Percentiles rank a stretch among this genome's conserved stretches.
Evolutionary conservation across 2,329 filamentous ascomycete genomes (phyloP).

Genomic region (Metarhizium anisopliae): DNA sequence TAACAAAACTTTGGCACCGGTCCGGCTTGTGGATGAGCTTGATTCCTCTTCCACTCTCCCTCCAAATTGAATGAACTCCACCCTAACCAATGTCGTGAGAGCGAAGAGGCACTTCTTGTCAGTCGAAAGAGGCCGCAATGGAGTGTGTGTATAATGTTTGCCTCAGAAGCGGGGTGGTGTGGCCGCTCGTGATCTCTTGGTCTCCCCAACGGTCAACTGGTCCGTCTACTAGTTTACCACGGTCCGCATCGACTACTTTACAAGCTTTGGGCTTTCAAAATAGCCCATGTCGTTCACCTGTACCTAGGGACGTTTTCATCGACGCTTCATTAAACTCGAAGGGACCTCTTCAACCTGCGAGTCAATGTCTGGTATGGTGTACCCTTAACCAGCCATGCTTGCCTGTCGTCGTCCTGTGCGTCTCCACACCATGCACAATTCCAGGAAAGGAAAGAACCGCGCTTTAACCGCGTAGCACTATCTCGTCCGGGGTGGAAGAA

Average conservation of each 20-base stretch:
- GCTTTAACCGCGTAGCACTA: conserved; percentile 2
- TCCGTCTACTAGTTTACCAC: not conserved
- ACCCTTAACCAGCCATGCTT: not conserved
- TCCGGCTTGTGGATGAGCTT: not conserved
- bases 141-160: not conserved
- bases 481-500: not conserved
- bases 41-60: not conserved
- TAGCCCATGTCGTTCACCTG: not conserved
- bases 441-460: not conserved
- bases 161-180: conserved; percentile 5
- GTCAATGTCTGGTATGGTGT: not conserved
- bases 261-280: not conserved
- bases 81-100: not conserved
- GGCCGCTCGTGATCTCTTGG: not conserved
- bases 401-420: not conserved
- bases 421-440: not conserved
- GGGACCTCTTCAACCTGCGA: not conserved
- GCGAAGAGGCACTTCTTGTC: not conserved
- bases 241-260: not conserved
- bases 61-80: not conserved
- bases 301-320: not conserved
- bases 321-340: not conserved
- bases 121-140: not conserved
- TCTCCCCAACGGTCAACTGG: not conserved
- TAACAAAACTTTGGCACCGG: not conserved